Evolutionary conservation across 768 basidiomycete species (phyloP).

Genomic region (Crepidotus variabilis): DNA sequence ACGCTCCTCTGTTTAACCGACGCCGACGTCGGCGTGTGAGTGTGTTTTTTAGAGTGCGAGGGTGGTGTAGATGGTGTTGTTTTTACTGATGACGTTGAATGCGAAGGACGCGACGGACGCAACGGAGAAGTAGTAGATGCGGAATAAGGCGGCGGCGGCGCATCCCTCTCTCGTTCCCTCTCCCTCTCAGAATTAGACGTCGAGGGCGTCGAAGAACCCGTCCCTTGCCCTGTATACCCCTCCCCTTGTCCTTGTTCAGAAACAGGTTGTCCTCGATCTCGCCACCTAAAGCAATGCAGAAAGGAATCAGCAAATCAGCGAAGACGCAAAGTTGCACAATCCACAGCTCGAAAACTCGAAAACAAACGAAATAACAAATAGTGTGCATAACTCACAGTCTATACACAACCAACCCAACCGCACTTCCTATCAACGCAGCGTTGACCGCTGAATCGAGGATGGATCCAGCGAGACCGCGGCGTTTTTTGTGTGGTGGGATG

Average conservation of each 20-base stretch:
- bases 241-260: slow-evolving; percentile 6
- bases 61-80: not conserved
- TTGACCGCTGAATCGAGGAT: slow-evolving; percentile 82
- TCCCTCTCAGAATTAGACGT: not conserved
- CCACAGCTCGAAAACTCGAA: no score
- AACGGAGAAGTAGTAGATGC: no score
- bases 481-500: slow-evolving; percentile 71
- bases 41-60: not conserved
- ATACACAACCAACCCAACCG: slow-evolving; percentile 84
- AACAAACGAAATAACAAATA: no score
- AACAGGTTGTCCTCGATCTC: slow-evolving; percentile 69
- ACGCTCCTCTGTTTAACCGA: not conserved
- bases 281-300: slow-evolving; percentile 51
- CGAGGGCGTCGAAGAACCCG: slow-evolving; percentile 19
- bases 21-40: not conserved
- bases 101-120: not conserved
- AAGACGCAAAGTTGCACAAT: no score
- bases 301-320: slow-evolving; percentile 1
- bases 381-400: slow-evolving; percentile 56
- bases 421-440: slow-evolving; percentile 82
- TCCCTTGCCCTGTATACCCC: slow-evolving; percentile 28
- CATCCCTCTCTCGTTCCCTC: no score
- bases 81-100: not conserved
- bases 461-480: slow-evolving; percentile 76
- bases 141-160: no score